Evolutionary conservation across 345 rosid genomes (phyloP), one percentile per base, ranked within the genome.

Genomic region (Citrus reticulata): DNA sequence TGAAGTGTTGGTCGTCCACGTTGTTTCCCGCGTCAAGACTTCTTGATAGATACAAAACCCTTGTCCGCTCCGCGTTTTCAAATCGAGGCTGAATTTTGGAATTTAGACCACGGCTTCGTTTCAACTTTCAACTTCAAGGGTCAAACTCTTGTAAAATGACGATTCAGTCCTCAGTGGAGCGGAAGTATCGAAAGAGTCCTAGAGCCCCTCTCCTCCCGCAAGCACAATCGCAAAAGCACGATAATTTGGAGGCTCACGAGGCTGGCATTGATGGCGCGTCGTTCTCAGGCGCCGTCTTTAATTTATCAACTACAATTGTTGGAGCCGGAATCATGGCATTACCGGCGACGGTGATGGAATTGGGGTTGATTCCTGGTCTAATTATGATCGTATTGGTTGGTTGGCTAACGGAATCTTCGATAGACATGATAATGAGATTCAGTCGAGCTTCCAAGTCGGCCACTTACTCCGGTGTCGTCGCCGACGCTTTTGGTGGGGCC

Each of bases 291-390:
- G 89, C 89, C 70, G 90, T 91, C 24, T 91, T 86, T 81, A 91
- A 91, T 79, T 91, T 90, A 51, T 90, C 92, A 67, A 91, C 93
- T 68, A 89, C 92, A 40, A 82, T 90, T 73, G 87, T 91, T 7
- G 93, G 93, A 14, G 91, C 91, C 34, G 91, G 95, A 27, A 87
- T 91, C 85, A 90, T 88, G 92, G 92, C 91, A n/a, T 86, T 91
- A 11, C 93, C 92, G 6, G 88, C 93, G 46, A 77, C 88, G 39
- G 87, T 88, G 63, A 90, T 84, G 74, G 90, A 88, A 64, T 42
- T 91, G 63, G 95, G 93, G 9, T 68, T 90, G 5, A 72, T 91
- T 55, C 93, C 89, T 0, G 89, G 93, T 9, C 76, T 91, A 4
- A 22, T 83, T 2, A 78, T 85, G 84, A 91, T 90, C 24, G 61